Conservation (phyloP, 177 flowering plant species). For the Vitis hybrid region DNA sequence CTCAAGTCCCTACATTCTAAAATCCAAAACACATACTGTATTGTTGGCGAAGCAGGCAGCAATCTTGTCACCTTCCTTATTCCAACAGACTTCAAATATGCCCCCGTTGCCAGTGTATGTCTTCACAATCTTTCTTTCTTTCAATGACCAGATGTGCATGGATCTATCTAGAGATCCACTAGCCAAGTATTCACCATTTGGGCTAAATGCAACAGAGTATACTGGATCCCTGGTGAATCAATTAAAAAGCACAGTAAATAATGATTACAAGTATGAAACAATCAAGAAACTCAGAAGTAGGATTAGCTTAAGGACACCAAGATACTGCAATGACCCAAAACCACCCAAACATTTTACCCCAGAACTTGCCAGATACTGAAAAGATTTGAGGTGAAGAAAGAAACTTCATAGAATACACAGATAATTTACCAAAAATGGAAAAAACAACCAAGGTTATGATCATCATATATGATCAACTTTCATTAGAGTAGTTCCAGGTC, state of each 20-base stretch:
- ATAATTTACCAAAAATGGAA: too few species aligned
- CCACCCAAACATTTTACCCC: too few species aligned
- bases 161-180: constrained; percentile 92
- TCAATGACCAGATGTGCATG: constrained; percentile 85
- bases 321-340: too few species aligned
- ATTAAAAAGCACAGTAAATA: constrained; percentile 3
- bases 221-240: constrained; percentile 75
- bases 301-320: too few species aligned
- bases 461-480: too few species aligned
- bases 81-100: constrained; percentile 99
- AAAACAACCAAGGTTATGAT: too few species aligned
- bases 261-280: not conserved
- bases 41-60: constrained; percentile 93
- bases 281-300: not conserved
- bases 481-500: too few species aligned
- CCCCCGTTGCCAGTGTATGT: constrained; percentile 91
- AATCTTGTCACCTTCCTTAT: constrained; percentile 87
- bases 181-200: constrained; percentile 85
- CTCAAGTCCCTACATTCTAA: constrained; percentile 57
- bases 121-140: constrained; percentile 81
- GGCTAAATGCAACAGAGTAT: constrained; percentile 95
- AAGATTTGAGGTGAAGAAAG: too few species aligned
- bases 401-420: too few species aligned
- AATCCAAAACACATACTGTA: constrained; percentile 82
- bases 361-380: too few species aligned